A percentile compares a stretch with the other conserved stretches of the same genome.
phyloP scores from a whole-genome alignment of 257 asterid species.

The Misopates orontium region DNA sequence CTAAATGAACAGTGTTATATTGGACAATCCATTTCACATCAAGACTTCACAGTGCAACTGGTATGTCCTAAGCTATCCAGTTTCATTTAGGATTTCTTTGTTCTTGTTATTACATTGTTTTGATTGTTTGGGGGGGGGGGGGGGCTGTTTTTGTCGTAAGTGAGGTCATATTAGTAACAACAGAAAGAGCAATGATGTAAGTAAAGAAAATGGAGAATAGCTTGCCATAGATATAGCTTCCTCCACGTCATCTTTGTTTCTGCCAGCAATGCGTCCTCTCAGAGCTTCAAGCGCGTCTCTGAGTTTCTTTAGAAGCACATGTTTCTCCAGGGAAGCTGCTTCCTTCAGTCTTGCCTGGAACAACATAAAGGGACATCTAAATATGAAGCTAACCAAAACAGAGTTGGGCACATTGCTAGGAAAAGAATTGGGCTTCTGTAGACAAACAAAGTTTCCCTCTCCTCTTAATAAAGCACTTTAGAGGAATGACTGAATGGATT shows the following conservation, averaged over 20 bases:
- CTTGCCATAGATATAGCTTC: constrained; percentile 91
- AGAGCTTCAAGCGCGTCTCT: constrained; percentile 89
- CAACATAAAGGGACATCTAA: constrained; percentile 12
- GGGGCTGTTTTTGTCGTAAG: not conserved
- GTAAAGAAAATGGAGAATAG: constrained; percentile 16
- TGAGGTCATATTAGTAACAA: not conserved
- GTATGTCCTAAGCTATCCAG: constrained; percentile 3
- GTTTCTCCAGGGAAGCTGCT: constrained; percentile 93
- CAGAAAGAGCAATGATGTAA: not conserved
- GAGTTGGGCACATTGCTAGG: too few relatives aligned
- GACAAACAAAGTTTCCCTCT: too few relatives aligned
- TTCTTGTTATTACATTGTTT: not conserved
- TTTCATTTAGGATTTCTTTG: not conserved
- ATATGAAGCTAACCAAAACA: not conserved
- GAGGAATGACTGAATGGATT: too few relatives aligned
- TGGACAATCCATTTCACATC: too few relatives aligned
- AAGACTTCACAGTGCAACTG: not conserved
- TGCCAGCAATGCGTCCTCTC: constrained; percentile 78
- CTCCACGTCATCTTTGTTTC: constrained; percentile 81
- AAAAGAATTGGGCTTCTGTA: too few relatives aligned
- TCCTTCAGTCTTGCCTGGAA: constrained; percentile 86
- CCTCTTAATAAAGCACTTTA: too few relatives aligned
- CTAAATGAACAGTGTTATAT: too few relatives aligned
- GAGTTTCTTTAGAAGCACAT: constrained; percentile 87
- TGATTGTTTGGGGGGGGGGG: not conserved